Conservation (phyloP, 169 alveolate species). For the Cyclospora cayetanensis region DNA sequence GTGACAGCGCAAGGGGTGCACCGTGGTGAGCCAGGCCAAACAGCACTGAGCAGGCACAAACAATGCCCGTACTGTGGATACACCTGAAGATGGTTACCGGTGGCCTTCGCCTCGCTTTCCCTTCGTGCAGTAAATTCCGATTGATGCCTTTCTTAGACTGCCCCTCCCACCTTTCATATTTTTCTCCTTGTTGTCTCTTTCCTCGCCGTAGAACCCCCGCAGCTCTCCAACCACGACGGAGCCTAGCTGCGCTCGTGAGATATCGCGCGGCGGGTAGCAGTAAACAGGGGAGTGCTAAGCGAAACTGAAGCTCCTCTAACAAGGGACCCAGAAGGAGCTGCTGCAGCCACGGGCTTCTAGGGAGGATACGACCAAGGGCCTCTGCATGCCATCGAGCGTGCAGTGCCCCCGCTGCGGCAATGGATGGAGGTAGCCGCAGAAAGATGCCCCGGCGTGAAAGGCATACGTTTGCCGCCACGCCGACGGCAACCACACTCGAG, state of each 20-base stretch:
- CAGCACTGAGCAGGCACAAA: not conserved
- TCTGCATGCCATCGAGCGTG: not conserved
- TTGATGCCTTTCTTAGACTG: not conserved
- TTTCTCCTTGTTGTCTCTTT: not conserved
- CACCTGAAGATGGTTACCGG: not conserved
- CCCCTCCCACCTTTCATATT: not conserved
- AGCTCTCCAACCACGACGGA: not conserved
- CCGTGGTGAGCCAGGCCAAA: not conserved
- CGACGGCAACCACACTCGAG: not conserved
- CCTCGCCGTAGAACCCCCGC: not conserved
- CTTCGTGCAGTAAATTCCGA: not conserved
- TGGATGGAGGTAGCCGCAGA: not conserved
- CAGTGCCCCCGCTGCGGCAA: not conserved
- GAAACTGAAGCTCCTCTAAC: slow-evolving; percentile 4
- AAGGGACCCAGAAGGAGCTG: slow-evolving; percentile 24
- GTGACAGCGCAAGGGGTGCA: not conserved
- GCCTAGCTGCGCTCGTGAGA: not conserved
- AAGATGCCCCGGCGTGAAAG: slow-evolving; percentile 13
- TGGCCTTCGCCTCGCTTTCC: not conserved
- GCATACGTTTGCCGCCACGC: not conserved
- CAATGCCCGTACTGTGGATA: not conserved
- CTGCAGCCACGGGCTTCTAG: slow-evolving; percentile 1
- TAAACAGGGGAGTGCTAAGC: slow-evolving; percentile 1
- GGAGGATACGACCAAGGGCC: not conserved
- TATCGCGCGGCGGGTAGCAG: not conserved